Percentiles rank a stretch among this genome's conserved stretches.
phyloP scores from a whole-genome alignment of 2,329 filamentous ascomycete genomes.

The Sporothrix dimorphospora region DNA sequence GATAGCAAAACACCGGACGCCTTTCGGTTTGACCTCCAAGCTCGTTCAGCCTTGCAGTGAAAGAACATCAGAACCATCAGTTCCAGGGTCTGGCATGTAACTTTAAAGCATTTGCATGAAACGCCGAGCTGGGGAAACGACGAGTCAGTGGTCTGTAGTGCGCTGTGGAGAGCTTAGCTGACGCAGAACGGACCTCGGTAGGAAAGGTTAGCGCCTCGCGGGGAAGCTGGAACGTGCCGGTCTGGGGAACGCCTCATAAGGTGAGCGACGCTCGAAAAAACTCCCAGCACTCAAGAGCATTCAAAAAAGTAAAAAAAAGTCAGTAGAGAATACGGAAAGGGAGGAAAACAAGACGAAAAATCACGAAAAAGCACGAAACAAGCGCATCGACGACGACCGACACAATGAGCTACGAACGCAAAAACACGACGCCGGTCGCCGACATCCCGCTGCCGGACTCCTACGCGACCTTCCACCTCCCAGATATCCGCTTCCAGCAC shows the following conservation, averaged over 20 bases:
- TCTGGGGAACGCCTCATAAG: conserved; percentile 14
- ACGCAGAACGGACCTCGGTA: conserved; percentile 26
- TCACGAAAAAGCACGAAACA: neutral
- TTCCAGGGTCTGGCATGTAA: neutral
- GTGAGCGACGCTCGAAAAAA: neutral
- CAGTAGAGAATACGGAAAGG: neutral
- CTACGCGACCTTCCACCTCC: conserved; percentile 49
- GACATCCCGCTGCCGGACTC: conserved; percentile 24
- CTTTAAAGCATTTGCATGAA: neutral
- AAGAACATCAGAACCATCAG: neutral
- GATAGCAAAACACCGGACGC: neutral
- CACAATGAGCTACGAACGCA: conserved; percentile 26
- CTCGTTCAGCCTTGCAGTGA: neutral
- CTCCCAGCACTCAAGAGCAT: neutral
- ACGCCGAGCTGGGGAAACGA: neutral
- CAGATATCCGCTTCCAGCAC: conserved; percentile 53
- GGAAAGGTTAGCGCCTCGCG: conserved; percentile 21
- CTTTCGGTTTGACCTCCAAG: no score
- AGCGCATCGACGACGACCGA: neutral
- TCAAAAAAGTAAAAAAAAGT: neutral
- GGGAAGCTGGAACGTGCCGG: conserved; percentile 23
- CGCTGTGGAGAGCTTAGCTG: neutral
- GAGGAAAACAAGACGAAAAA: neutral
- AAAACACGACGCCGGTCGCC: conserved; percentile 6
- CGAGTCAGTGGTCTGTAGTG: neutral